Evolutionary conservation across 2,329 filamentous ascomycete species (phyloP).

Genomic region (Herpomyces periplanetae): DNA sequence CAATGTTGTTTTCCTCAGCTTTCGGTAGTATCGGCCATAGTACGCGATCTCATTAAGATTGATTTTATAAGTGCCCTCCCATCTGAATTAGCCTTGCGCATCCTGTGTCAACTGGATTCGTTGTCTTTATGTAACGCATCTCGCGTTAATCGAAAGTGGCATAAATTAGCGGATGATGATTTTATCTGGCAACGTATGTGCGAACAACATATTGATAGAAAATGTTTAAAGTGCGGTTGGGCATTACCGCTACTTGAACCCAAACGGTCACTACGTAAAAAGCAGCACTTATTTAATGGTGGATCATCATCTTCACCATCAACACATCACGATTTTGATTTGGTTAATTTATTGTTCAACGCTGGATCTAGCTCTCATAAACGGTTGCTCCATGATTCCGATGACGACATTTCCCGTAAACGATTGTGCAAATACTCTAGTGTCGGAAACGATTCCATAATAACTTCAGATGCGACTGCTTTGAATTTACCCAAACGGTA

Average conservation of each 20-base stretch:
- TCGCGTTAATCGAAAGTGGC: constrained; percentile 64
- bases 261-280: too few species aligned
- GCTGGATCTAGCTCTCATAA: too few species aligned
- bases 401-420: too few species aligned
- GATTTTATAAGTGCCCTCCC: constrained; percentile 72
- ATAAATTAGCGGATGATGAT: constrained; percentile 67
- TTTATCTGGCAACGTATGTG: constrained; percentile 96
- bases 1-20: constrained; percentile 94
- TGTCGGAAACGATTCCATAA: constrained; percentile 8
- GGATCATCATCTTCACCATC: too few species aligned
- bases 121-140: constrained; percentile 79
- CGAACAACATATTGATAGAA: constrained; percentile 72
- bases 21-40: constrained; percentile 56
- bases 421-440: constrained; percentile 6
- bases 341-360: too few species aligned
- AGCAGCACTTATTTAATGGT: too few species aligned
- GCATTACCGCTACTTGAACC: constrained; percentile 59
- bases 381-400: too few species aligned
- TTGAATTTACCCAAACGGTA: constrained; percentile 13
- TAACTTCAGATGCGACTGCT: constrained; percentile 12
- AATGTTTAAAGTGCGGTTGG: constrained; percentile 84
- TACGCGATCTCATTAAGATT: constrained; percentile 82
- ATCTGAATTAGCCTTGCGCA: constrained; percentile 62
- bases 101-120: constrained; percentile 67
- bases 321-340: too few species aligned